phyloP scores from a whole-genome alignment of 2,329 filamentous ascomycete species.

The Aspergillus novofumigatus region DNA sequence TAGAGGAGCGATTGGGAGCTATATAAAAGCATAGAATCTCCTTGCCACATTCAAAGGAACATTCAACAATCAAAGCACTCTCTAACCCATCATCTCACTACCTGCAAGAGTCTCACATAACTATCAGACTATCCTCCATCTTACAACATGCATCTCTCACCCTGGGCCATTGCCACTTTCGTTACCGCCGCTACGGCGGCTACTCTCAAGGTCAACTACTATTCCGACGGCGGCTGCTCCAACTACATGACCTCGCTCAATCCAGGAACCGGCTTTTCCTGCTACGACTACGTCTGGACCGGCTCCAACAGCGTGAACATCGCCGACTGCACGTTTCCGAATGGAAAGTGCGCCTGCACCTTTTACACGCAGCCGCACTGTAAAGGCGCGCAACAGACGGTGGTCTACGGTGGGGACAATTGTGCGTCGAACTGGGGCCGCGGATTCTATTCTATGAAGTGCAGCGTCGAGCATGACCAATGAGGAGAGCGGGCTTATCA shows the following conservation, averaged over 20 bases:
- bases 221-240: slow-evolving; percentile 2
- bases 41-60: no score
- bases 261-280: not conserved
- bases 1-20: no score
- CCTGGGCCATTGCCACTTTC: no score
- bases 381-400: not conserved
- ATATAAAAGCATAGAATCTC: no score
- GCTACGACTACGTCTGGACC: slow-evolving; percentile 1
- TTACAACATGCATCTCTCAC: no score
- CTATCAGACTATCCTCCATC: no score
- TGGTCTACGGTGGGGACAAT: no score
- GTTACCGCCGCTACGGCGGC: no score
- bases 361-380: slow-evolving; percentile 1
- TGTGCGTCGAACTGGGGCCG: slow-evolving; percentile 3
- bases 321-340: not conserved
- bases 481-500: no score
- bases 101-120: no score
- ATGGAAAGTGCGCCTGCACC: not conserved
- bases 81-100: no score
- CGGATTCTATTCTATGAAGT: not conserved
- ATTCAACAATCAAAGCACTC: no score
- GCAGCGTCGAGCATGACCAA: not conserved
- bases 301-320: slow-evolving; percentile 1
- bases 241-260: slow-evolving; percentile 1
- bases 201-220: slow-evolving; percentile 3